Conservation (phyloP, 1,139 yeast species). For the Scheffersomyces insectosa region DNA sequence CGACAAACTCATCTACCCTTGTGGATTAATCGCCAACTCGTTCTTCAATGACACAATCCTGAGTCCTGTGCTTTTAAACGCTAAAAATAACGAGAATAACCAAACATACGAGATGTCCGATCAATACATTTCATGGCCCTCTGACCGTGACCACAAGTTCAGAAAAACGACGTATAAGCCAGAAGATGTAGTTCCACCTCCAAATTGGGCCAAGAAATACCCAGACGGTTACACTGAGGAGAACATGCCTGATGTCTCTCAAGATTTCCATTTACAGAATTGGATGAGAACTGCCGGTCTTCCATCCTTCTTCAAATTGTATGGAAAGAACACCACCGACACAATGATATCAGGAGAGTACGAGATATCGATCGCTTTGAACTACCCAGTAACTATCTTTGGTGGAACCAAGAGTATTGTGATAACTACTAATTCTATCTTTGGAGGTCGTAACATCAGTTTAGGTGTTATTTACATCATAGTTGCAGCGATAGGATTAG, state of each 20-base stretch:
- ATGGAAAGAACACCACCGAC: slow-evolving; percentile 55
- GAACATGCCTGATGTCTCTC: slow-evolving; percentile 60
- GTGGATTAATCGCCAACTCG: slow-evolving; percentile 79
- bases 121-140: slow-evolving; percentile 65
- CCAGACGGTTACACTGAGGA: slow-evolving; percentile 72
- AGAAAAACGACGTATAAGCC: slow-evolving; percentile 59
- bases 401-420: slow-evolving; percentile 73
- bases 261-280: slow-evolving; percentile 54
- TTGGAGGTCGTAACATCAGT: slow-evolving; percentile 71
- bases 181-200: slow-evolving; percentile 73
- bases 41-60: slow-evolving; percentile 70
- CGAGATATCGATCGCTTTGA: slow-evolving; percentile 56
- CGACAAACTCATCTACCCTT: slow-evolving; percentile 56
- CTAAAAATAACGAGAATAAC: slow-evolving; percentile 40
- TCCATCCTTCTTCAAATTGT: slow-evolving; percentile 66
- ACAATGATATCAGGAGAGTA: slow-evolving; percentile 59
- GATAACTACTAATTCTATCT: slow-evolving; percentile 62
- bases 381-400: slow-evolving; percentile 67
- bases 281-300: slow-evolving; percentile 89
- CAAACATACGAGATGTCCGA: slow-evolving; percentile 52
- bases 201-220: slow-evolving; percentile 64
- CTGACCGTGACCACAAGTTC: slow-evolving; percentile 56
- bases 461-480: slow-evolving; percentile 67
- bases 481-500: slow-evolving; percentile 56
- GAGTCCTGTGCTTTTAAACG: slow-evolving; percentile 45